Base-by-base conservation (phyloP, 805 yeast genomes). In the Scheffersomyces amazonensis region DNA sequence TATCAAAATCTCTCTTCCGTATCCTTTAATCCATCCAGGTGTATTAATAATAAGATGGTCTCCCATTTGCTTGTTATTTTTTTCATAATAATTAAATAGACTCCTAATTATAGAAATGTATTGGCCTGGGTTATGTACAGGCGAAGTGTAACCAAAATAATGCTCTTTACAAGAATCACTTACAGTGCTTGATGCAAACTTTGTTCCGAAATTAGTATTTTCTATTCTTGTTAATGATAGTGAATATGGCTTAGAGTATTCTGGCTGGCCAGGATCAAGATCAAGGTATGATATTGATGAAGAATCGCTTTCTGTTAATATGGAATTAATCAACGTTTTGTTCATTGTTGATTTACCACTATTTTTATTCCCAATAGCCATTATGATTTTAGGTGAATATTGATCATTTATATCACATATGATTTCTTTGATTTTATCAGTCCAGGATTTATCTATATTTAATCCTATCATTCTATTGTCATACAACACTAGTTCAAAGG, bases 11-110 rank as follows among this genome's bases (percentile, higher is more conserved):
- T 79, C 82, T 12, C 81, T 68, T 0, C 97, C 97, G 44, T 78
- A 80, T 0, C 96, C 97, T 58, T 85, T 86, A 21, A 88, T 76
- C 96, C 96, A 89, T 0, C 96, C 96, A 0, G 96, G 91, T 1
- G 90, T 77, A 50, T 89, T 89, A 3, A 90, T 71, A 1, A 89
- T 56, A 3, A 88, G 59, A 12, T 65, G 73, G 16, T 37, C 42
- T 2, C 63, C 63, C 9, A 46, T 46, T 3, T 51, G 54, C 37
- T 33, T 50, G 21, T 48, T 46, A 8, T 42, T 29, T 12, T 34
- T 22, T 3, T 19, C 20, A 33, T 59, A 75, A 11, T 53, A 53
- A 2, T 52, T 47, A 7, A 75, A 53, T 15, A 87, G 57, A 3
- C 66, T 54, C 24, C 58, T 52, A 3, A 79, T 60, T 13, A 73